Base-by-base conservation (phyloP, 2,329 filamentous ascomycete species). In the Metarhizium anisopliae region DNA sequence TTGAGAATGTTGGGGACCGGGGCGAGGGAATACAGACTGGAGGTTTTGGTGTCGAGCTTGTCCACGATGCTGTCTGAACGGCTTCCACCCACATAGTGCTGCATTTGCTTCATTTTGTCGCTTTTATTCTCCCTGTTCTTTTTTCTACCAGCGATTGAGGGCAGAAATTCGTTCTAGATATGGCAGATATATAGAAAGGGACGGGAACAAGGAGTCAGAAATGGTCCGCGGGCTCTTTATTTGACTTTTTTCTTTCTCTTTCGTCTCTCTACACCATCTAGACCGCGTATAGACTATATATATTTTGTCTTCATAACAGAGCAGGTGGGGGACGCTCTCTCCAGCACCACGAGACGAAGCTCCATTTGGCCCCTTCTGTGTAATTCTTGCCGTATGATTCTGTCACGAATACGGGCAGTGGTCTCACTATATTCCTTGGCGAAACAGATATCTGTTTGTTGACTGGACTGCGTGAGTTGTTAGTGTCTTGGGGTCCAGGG, bases 1-100 rank as follows among this genome's bases (percentile, higher is more conserved):
- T 58, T 58, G 7, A 53, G 42, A n/a, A 55, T 47, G 32, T 55
- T 55, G 6, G 54, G 51, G 40, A 50, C 25, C 0, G 45, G 45
- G 32, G 52, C 45, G 52, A 54, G 52, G 52, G 52, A 49, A 30
- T 43, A 43, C n/a, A 54, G 45, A 36, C 52, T 50, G n/a, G 52
- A 47, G 6, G 35, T 42, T 50, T 40, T 36, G 36, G 43, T 18
- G 11, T 54, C 35, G 7, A n/a, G 25, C 13, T 43, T 25, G 14
- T 49, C 43, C 35, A 42, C 47, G 25, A 18, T 16, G 13, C 45
- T 16, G 14, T 18, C 16, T 30, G 52, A 11, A 50, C n/a, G 45
- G 45, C 18, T 50, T 25, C 18, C 35, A 25, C 35, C 36, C 25
- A 50, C 30, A 50, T 32, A 42, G 20, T 49, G 45, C 35, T 50